Base-by-base conservation (phyloP, 2,329 filamentous ascomycete species). In the Pyrenochaeta sp. region DNA sequence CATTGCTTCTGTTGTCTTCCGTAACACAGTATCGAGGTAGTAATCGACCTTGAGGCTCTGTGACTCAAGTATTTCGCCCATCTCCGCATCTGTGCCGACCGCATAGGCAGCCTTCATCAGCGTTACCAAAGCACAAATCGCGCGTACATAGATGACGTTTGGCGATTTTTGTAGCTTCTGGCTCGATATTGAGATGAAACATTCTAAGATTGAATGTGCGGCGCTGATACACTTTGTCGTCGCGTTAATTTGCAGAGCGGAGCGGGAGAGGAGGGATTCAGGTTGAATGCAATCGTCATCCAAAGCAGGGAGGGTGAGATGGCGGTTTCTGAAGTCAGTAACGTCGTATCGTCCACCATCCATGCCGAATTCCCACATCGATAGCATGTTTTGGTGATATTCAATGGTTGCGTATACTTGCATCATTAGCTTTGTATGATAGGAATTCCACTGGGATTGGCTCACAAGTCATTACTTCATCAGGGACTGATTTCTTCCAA, bases 331-430 rank as follows among this genome's bases (percentile, higher is more conserved):
- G 41, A 72, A 75, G 10, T 74, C 68, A 11, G 71, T 72, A 5
- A 71, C 71, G 31, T 74, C 69, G 47, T 74, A 73, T 21, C 64
- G 66, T 15, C 73, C 73, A 9, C 72, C 71, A 17, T 75, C 73
- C 72, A 75, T 75, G 1, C 66, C 72, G 33, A 75, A 75, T 36
- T 75, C 73, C 66, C 69, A 75, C 67, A 74, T 74, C 0, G 67
- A 67, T 17, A 74, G 58, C 57, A 71, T 72, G 31, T 71, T 72
- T 43, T 70, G 64, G 21, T 74, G 61, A 27, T 65, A 72, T 44
- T 73, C 70, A 15, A 73, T 62, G 36, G 61, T 65, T 7, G 73
- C 30, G 5, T 59, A 57, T 17, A 68, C 58, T 27, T 7, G n/a
- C 29, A 2, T 35, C 14, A 2, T 51, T 29, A 57, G 46, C 18